phyloP scores from a whole-genome alignment of 208 protist genomes.

The Jaenimonas drosophilae region DNA sequence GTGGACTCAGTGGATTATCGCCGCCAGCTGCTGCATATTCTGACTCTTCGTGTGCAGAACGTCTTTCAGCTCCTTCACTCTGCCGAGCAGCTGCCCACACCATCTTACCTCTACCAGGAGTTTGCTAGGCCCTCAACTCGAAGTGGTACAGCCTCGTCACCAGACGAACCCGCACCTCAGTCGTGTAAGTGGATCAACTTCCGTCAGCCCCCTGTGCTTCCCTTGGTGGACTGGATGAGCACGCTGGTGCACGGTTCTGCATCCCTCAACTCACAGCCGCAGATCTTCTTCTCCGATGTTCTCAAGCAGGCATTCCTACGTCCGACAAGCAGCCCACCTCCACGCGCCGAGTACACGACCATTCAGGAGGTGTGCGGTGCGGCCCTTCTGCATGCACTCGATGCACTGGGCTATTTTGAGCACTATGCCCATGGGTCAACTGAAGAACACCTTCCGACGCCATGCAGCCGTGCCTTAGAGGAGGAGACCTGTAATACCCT shows the following conservation, averaged over 20 bases:
- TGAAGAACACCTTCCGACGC: neutral
- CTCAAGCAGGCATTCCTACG: no score
- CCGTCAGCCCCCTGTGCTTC: constrained; percentile 9
- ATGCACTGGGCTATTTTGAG: constrained; percentile 43
- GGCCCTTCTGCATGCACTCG: constrained; percentile 35
- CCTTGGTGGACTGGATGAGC: constrained; percentile 23
- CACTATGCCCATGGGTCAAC: no score
- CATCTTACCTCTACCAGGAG: constrained; percentile 5
- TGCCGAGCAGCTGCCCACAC: neutral
- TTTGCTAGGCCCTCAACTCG: no score
- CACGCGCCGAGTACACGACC: constrained; percentile 14
- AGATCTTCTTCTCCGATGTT: constrained; percentile 25
- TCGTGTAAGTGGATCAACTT: constrained; percentile 10
- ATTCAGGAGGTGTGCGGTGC: constrained; percentile 15
- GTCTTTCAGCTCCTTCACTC: constrained; percentile 12
- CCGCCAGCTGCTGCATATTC: constrained; percentile 12
- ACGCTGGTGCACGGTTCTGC: no score
- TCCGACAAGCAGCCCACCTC: no score
- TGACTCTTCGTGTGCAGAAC: constrained; percentile 23
- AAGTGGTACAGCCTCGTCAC: no score
- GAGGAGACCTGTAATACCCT: neutral
- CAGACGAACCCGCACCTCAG: no score
- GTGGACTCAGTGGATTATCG: constrained; percentile 27
- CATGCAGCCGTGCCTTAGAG: neutral
- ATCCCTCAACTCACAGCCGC: no score